phyloP scores from a whole-genome alignment of 1,284 basidiomycete genomes.

The Ganoderma boninense region DNA sequence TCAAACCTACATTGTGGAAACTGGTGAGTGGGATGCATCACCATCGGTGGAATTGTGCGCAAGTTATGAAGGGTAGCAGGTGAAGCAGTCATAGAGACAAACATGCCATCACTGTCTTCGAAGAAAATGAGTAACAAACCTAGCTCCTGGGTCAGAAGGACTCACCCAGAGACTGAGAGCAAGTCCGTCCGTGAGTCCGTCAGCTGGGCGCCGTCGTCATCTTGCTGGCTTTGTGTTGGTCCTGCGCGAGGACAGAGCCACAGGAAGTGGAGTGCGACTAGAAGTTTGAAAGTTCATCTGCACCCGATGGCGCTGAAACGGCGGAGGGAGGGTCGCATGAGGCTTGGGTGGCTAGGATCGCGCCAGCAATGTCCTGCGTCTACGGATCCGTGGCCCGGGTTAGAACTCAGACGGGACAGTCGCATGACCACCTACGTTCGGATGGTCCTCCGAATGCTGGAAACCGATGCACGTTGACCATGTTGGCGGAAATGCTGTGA shows the following conservation, averaged over 20 bases:
- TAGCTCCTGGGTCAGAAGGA: too few relatives aligned
- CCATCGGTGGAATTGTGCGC: slow-evolving; percentile 2
- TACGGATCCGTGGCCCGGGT: neutral
- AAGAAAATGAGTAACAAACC: too few relatives aligned
- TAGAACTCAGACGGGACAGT: neutral
- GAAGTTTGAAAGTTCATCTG: neutral
- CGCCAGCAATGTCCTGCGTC: neutral
- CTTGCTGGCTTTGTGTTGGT: neutral
- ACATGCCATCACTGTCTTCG: too few relatives aligned
- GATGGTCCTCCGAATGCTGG: too few relatives aligned
- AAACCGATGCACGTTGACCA: too few relatives aligned
- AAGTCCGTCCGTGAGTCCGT: too few relatives aligned
- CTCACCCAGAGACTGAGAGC: too few relatives aligned
- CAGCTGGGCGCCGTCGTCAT: too few relatives aligned
- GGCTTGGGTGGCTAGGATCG: neutral
- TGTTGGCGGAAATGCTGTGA: too few relatives aligned
- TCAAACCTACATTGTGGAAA: neutral
- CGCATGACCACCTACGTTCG: too few relatives aligned
- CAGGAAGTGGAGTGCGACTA: neutral
- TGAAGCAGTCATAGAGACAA: too few relatives aligned
- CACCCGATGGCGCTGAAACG: neutral
- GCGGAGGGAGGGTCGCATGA: neutral
- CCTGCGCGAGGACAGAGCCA: neutral
- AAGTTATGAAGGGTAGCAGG: neutral
- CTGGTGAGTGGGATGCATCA: neutral